phyloP scores from a whole-genome alignment of 2,329 filamentous ascomycete genomes.

The Fusarium secorum region DNA sequence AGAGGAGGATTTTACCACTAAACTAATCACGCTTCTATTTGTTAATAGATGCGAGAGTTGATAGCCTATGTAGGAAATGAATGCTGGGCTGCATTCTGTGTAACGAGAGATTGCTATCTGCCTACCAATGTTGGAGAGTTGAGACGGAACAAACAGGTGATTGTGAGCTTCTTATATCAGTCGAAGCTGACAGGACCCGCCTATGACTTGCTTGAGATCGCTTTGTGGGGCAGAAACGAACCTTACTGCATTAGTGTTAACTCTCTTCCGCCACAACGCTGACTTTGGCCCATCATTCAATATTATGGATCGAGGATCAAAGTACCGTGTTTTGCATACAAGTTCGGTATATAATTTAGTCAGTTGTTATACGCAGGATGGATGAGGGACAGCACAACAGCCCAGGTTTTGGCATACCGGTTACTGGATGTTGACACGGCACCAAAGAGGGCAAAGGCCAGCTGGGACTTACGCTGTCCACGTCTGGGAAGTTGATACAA shows the following conservation, averaged over 20 bases:
- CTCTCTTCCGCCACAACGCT: neutral
- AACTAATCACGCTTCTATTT: constrained; percentile 45
- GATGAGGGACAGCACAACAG: neutral
- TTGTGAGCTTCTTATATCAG: constrained; percentile 19
- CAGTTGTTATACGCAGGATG: neutral
- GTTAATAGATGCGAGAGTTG: neutral
- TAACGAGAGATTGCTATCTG: neutral
- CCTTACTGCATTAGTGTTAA: neutral
- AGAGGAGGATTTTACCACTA: constrained; percentile 52
- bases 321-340: neutral
- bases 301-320: neutral
- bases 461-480: neutral
- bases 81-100: neutral
- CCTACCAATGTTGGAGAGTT: neutral
- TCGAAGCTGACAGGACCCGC: neutral
- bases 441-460: neutral
- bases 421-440: neutral
- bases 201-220: constrained; percentile 1
- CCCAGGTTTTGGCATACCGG: neutral
- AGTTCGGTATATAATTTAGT: neutral
- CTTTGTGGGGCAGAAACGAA: constrained; percentile 6
- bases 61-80: neutral
- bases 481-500: neutral
- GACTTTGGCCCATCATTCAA: neutral
- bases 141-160: neutral